Evolutionary conservation across 768 basidiomycete species (phyloP).

Genomic region (Leccinum imitatum): DNA sequence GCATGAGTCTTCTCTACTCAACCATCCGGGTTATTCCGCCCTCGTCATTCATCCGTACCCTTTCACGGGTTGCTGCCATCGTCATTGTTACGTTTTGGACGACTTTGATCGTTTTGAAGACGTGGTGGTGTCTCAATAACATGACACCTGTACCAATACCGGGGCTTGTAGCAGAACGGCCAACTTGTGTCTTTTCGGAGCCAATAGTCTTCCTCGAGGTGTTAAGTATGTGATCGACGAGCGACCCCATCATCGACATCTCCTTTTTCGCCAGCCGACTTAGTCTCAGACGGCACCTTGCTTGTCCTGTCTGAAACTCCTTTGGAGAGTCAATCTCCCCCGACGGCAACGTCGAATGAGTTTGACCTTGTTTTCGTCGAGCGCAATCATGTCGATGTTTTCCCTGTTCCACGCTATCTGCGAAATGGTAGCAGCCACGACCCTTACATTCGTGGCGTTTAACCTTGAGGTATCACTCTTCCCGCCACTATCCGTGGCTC

Average conservation of each 20-base stretch:
- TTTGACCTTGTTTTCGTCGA: conserved; percentile 14
- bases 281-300: neutral
- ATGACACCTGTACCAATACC: neutral
- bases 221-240: neutral
- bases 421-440: neutral
- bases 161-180: neutral
- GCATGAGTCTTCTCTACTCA: neutral
- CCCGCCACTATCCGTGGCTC: neutral
- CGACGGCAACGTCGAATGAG: conserved; percentile 17
- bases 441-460: neutral
- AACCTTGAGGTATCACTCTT: neutral
- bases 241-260: neutral
- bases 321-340: conserved; percentile 18
- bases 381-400: conserved; percentile 6
- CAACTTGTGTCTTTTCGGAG: neutral
- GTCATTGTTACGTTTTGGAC: conserved; percentile 2
- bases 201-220: neutral
- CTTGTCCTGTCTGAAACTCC: conserved; percentile 1
- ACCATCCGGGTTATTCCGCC: neutral
- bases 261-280: neutral
- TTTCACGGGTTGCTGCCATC: neutral
- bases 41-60: neutral
- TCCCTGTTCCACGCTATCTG: neutral
- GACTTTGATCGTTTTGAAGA: conserved; percentile 1
- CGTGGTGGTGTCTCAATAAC: neutral